Evolutionary conservation across 2,329 filamentous ascomycete species (phyloP), one percentile per base, ranked within the genome.

Genomic region (Harringtonia aguacate): DNA sequence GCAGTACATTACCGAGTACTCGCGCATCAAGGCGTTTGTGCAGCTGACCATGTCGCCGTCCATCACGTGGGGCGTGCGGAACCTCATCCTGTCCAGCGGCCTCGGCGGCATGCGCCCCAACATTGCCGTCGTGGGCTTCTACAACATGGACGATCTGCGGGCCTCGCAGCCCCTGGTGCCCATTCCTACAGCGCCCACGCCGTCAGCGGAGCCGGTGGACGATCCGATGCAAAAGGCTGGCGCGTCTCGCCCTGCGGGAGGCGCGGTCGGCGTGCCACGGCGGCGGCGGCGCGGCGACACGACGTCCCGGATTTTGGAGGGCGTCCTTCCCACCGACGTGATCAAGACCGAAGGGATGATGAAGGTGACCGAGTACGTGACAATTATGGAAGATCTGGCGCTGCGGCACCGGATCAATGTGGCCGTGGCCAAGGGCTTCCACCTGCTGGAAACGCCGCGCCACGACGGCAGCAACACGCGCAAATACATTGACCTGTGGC

Each of bases 51-150:
- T 94, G 58, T 86, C 86, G 1, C 87, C 87, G 0, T 77, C 79
- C 3, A 77, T 89, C 27, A 87, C 84, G 54, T 94, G 87, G 87
- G 87, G 87, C 1, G 76, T 86, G 20, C 73, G 87, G 18, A 94
- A 94, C 54, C 69, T 94, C 37, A 84, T 92, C 9, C 63, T 94
- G 10, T 85, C 83, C 12, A 83, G 87, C 15, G 87, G 87, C 0
- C 66, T 94, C 2, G 87, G 87, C 4, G 86, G 87, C 14, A 94
- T 94, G 86, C 69, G 87, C 35, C 87, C 87, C 0, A 94, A 94
- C 51, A 88, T 94, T 50, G 86, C 86, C 14, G 74, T 94, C 2
- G 65, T 89, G 52, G 84, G 84, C 1, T 86, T 86, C 55, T 87
- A 86, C 58, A 87, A 88, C 50, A 74, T 92, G 55, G 78, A 87